Base-by-base conservation (phyloP, 495 filamentous ascomycete genomes). In the Penicillium atrosanguineum region DNA sequence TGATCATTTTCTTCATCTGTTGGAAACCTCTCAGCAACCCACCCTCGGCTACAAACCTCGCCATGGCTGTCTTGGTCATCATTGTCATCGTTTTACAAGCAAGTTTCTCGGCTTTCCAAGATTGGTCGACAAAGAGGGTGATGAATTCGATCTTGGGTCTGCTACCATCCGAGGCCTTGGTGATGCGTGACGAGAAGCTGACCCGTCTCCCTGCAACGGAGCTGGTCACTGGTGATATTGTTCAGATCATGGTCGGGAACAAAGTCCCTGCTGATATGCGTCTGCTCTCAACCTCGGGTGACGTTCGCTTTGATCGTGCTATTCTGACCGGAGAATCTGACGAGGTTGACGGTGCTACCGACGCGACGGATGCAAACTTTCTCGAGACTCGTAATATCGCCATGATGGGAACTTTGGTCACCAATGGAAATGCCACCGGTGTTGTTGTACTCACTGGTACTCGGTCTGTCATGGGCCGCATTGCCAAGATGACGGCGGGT, bases 1-100 rank as follows among this genome's bases (percentile, higher is more conserved):
- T 81, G 16, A 76, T 89, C 45, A 76, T 91, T 19, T 85, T 89
- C 57, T 87, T 88, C 61, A 66, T 90, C 43, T 79, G 83, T 9
- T 91, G 85, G 86, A 82, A 80, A 47, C 87, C 88, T 3, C 83
- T 90, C n/a, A 85, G 87, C 38, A 57, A 87, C 18, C 87, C 87
- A 0, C 86, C 86, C 3, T 75, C 84, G 0, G 52, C 72, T 14
- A 81, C 86, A 14, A 90, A 89, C 61, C 68, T 90, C 19, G 87
- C 84, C 1, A 75, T 90, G 42, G 87, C 83, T 3, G 82, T 89
- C 53, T 80, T 90, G 3, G 65, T 90, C 25, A 54, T 84, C 19
- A 78, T 80, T 20, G 87, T 91, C 7, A 89, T 87, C 58, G 57
- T 84, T 46, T 76, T 87, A 16, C 87, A 91, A 61, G 87, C 87